Percentiles rank a stretch among this genome's conserved stretches.
phyloP scores from a whole-genome alignment of 257 asterid species.

The Solanum dulcamara region DNA sequence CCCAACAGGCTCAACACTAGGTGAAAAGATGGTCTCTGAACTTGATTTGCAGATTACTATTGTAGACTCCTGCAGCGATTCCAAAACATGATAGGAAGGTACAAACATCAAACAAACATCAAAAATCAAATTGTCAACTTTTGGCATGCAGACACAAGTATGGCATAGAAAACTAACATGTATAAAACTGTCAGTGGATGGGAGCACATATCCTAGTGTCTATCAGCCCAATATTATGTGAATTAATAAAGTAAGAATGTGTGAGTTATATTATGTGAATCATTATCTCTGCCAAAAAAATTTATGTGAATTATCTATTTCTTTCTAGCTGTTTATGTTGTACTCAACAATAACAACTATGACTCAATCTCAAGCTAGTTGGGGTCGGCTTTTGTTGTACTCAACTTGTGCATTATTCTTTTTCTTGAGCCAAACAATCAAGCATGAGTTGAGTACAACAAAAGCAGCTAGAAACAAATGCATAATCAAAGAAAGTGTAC shows the following conservation, averaged over 20 bases:
- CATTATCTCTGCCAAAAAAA: no score
- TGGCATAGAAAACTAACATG: neutral
- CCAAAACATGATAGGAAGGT: constrained; percentile 3
- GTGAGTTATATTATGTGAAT: neutral
- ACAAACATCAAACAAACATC: neutral
- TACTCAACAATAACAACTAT: neutral
- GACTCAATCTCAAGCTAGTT: neutral
- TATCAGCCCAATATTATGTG: neutral
- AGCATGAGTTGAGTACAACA: neutral
- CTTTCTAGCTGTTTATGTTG: neutral
- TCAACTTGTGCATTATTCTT: neutral
- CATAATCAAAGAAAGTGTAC: neutral
- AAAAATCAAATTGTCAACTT: neutral
- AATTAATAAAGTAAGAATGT: neutral
- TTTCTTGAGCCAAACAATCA: neutral
- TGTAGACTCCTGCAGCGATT: constrained; percentile 37
- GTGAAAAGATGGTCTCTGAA: constrained; percentile 75
- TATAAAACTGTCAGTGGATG: neutral
- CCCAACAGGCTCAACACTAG: constrained; percentile 51
- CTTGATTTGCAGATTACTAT: constrained; percentile 39
- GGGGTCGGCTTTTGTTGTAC: neutral
- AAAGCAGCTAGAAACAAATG: neutral
- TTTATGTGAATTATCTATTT: neutral
- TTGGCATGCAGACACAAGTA: neutral
- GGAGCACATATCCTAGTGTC: neutral